Conservation (phyloP, 2,329 filamentous ascomycete species). For the Botryosphaeria agaves region DNA sequence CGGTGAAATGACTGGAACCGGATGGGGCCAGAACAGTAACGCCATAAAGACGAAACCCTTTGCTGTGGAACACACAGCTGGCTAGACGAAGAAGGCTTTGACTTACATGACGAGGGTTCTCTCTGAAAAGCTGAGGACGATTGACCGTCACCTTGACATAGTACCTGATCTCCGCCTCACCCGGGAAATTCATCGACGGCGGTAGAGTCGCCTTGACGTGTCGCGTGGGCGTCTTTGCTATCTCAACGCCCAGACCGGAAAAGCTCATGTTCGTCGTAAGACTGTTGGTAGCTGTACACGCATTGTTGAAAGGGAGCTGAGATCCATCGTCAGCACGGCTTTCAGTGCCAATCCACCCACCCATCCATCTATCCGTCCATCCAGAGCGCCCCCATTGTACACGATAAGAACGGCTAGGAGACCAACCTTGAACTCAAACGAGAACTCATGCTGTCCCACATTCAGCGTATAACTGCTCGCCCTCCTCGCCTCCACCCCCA, state of each 20-base stretch:
- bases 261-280: constrained; percentile 22
- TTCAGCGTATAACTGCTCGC: constrained; percentile 38
- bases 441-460: constrained; percentile 56
- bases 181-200: constrained; percentile 73
- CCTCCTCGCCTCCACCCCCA: constrained; percentile 17
- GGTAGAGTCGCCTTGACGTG: constrained; percentile 81
- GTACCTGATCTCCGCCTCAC: constrained; percentile 79
- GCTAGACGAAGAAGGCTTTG: too few relatives aligned
- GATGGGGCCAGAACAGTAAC: too few relatives aligned
- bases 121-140: constrained; percentile 73
- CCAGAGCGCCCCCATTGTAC: not conserved
- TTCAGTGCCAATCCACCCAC: too few relatives aligned
- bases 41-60: too few relatives aligned
- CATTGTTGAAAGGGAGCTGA: constrained; percentile 50
- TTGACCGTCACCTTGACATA: constrained; percentile 92
- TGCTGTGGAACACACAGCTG: too few relatives aligned
- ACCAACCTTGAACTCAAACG: constrained; percentile 60
- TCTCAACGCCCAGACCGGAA: constrained; percentile 24
- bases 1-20: too few relatives aligned
- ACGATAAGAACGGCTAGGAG: not conserved
- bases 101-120: constrained; percentile 52
- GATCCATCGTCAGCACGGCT: too few relatives aligned
- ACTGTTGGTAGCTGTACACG: constrained; percentile 33
- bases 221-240: constrained; percentile 27
- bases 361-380: not conserved